Conservation (phyloP, 306 rosid genomes). For the Erythrophleum fordii region DNA sequence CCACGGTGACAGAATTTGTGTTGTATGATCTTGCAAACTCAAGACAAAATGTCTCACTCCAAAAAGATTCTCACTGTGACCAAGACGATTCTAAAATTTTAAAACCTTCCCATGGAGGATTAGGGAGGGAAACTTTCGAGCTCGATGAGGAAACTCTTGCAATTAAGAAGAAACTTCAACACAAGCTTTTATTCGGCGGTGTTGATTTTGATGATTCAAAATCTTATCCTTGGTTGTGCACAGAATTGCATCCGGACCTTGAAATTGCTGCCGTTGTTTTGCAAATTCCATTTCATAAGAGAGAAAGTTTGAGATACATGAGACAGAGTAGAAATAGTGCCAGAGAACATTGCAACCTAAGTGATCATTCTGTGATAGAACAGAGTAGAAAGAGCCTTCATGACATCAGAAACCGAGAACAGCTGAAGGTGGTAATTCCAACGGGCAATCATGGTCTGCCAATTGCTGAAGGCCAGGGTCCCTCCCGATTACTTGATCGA, state of each 20-base stretch:
- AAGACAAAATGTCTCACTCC: conserved; percentile 54
- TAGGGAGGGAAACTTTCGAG: conserved; percentile 44
- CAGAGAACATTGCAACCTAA: conserved; percentile 38
- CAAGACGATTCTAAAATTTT: conserved; percentile 44
- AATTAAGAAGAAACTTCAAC: conserved; percentile 55
- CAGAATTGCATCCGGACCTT: conserved; percentile 60
- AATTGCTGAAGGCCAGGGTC: conserved; percentile 60
- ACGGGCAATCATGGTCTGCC: conserved; percentile 85
- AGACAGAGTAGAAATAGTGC: conserved; percentile 43
- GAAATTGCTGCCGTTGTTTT: conserved; percentile 79
- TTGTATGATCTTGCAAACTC: conserved; percentile 80
- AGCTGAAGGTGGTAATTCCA: conserved; percentile 78
- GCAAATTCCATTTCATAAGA: conserved; percentile 63
- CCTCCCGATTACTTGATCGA: conserved; percentile 81
- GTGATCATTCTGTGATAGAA: conserved; percentile 51
- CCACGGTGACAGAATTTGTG: conserved; percentile 79
- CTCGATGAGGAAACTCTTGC: conserved; percentile 38
- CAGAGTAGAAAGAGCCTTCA: conserved; percentile 43
- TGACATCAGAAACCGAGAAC: conserved; percentile 55
- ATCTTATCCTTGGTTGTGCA: conserved; percentile 46
- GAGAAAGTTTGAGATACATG: conserved; percentile 66
- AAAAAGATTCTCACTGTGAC: conserved; percentile 36
- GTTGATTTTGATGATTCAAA: conserved; percentile 47
- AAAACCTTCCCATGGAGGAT: conserved; percentile 51
- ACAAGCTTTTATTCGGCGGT: conserved; percentile 17